phyloP scores from a whole-genome alignment of 768 basidiomycete species.

The Cantharellus cinnabarinus region DNA sequence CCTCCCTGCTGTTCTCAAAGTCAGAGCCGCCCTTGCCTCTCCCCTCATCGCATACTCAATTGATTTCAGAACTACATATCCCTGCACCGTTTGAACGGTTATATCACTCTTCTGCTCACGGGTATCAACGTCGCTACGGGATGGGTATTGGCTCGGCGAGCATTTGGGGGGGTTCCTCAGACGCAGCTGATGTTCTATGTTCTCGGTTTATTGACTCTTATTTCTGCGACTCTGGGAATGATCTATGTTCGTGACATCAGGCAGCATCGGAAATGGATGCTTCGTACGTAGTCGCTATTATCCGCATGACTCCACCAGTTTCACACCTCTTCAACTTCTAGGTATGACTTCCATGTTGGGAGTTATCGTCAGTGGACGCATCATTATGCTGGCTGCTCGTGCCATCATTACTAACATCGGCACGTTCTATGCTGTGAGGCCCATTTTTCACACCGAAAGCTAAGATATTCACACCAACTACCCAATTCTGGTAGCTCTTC shows the following conservation, averaged over 20 bases:
- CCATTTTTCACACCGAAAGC: background rate
- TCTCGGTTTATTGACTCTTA: background rate
- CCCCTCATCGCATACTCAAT: background rate
- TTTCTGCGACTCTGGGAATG: background rate
- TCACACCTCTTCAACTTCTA: background rate
- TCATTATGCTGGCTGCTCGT: constrained; percentile 1
- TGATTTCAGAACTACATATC: constrained; percentile 2
- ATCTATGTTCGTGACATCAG: constrained; percentile 1
- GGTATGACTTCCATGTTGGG: background rate
- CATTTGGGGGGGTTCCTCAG: constrained; percentile 2
- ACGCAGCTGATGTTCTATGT: constrained; percentile 3
- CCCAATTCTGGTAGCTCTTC: background rate
- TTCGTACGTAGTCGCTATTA: background rate
- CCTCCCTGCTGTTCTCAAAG: constrained; percentile 4
- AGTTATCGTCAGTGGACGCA: background rate
- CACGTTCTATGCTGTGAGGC: constrained; percentile 3
- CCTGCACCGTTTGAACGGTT: constrained; percentile 6
- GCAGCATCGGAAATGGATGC: constrained; percentile 7
- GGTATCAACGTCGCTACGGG: background rate
- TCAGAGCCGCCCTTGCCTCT: background rate
- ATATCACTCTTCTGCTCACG: constrained; percentile 2
- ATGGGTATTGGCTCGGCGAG: constrained; percentile 2
- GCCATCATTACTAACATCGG: background rate
- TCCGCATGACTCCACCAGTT: background rate
- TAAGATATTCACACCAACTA: too few species aligned